Evolutionary conservation across 257 asterid species (phyloP).

Genomic region (Scutellaria baicalensis): DNA sequence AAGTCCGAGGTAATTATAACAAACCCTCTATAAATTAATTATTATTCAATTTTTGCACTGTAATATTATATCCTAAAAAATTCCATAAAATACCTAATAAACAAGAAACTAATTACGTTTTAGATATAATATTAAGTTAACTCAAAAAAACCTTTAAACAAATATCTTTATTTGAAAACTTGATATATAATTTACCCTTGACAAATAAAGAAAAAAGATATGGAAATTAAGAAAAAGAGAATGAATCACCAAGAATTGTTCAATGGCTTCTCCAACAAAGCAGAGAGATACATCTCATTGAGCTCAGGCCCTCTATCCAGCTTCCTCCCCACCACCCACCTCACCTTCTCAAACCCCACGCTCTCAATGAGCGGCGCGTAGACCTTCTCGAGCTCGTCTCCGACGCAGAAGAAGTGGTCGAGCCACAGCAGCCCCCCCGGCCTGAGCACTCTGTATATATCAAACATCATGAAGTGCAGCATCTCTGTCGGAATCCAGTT

Average conservation of each 20-base stretch:
- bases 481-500: constrained; percentile 61
- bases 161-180: no score
- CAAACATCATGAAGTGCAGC: constrained; percentile 57
- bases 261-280: constrained; percentile 59
- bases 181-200: no score
- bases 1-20: no score
- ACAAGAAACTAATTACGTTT: no score
- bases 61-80: no score
- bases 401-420: constrained; percentile 63
- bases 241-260: constrained; percentile 46
- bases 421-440: constrained; percentile 76
- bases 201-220: background rate
- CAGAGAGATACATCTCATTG: constrained; percentile 64
- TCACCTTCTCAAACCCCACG: constrained; percentile 49
- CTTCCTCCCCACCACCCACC: constrained; percentile 55
- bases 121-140: no score
- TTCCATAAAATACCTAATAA: no score
- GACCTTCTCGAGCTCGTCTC: constrained; percentile 38
- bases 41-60: no score
- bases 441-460: constrained; percentile 57
- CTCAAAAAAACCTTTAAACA: no score
- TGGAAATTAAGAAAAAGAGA: background rate
- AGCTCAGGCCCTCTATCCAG: constrained; percentile 50
- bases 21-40: no score
- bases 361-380: constrained; percentile 60